Evolutionary conservation across 2,329 filamentous ascomycete species (phyloP), one percentile per base, ranked within the genome.

Genomic region (Xylaria sp.): DNA sequence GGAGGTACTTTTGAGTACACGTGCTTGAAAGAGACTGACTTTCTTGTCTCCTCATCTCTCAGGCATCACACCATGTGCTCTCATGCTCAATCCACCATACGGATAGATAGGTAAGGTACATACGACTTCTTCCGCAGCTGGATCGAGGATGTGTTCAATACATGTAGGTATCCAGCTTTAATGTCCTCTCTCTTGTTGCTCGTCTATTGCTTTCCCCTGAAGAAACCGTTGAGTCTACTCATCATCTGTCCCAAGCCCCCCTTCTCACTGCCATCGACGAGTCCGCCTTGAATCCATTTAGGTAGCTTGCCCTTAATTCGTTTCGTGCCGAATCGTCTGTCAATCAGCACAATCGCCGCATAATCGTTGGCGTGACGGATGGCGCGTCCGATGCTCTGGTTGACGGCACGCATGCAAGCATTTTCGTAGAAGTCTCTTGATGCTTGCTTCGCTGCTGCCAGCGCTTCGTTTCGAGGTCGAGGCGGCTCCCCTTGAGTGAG

Each of bases 371-470:
- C 83, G 72, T 99, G 94, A 52, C 94, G 81, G 68, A 99, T 97
- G 1, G 92, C 94, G 60, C 94, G 81, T 0, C 94, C 94, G 66
- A 99, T 92, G 70, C 91, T 94, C 77, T 99, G 94, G 73, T 99
- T 99, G 3, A 99, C 94, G 3, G 92, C 91, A 46, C 94, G 83
- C 92, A 99, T 97, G 73, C 92, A 97, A 0, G 91, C 85, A 71
- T 97, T 97, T 72, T 97, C 92, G 71, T 95, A 96, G 70, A 91
- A 96, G 62, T 93, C 90, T 55, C 88, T 79, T 1, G 88, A 86
- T 3, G 86, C 77, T 65, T 83, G 79, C 67, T 84, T 86, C 0
- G 77, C 78, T 44, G 58, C 55, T 16, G 59, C 68, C 57, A 73
- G 66, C 0, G 76, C 79, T 46, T 75, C 70, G 10, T 65, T 59